These are phyloP conservation scores for Chamaenerion angustifolium DNA, from an alignment of 345 rosid species.

Conservation along the genomic window DNA sequence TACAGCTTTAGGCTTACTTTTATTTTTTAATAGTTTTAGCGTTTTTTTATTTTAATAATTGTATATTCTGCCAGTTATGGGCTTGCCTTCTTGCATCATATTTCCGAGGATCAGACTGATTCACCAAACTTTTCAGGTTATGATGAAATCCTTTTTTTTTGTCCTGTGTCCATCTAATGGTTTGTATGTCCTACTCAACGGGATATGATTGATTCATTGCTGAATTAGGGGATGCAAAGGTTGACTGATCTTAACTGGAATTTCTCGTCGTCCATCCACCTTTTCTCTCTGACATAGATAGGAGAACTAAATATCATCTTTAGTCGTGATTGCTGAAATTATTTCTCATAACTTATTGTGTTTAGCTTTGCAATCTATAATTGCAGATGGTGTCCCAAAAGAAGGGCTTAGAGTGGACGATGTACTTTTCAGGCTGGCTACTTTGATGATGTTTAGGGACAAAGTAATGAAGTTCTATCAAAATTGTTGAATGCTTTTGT, in stretches of 20 bases:
- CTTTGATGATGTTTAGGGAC: slow-evolving; percentile 49
- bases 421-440: slow-evolving; percentile 72
- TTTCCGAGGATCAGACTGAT: slow-evolving; percentile 56
- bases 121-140: slow-evolving; percentile 61
- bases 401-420: slow-evolving; percentile 93
- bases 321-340: no score
- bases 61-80: slow-evolving; percentile 47
- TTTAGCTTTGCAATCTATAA: slow-evolving; percentile 13
- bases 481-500: slow-evolving; percentile 1
- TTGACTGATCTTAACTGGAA: no score
- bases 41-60: slow-evolving; percentile 1
- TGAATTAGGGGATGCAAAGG: no score
- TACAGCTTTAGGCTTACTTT: no score
- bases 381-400: slow-evolving; percentile 93
- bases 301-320: no score
- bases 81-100: slow-evolving; percentile 50
- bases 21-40: background rate
- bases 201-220: background rate
- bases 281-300: no score
- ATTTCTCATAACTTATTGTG: background rate
- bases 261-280: no score
- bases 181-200: no score
- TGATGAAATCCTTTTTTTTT: slow-evolving; percentile 2
- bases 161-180: background rate
- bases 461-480: slow-evolving; percentile 38